A percentile compares a stretch with the other conserved stretches of the same genome.
Conservation (phyloP, 306 rosid species). For the Datisca glomerata region DNA sequence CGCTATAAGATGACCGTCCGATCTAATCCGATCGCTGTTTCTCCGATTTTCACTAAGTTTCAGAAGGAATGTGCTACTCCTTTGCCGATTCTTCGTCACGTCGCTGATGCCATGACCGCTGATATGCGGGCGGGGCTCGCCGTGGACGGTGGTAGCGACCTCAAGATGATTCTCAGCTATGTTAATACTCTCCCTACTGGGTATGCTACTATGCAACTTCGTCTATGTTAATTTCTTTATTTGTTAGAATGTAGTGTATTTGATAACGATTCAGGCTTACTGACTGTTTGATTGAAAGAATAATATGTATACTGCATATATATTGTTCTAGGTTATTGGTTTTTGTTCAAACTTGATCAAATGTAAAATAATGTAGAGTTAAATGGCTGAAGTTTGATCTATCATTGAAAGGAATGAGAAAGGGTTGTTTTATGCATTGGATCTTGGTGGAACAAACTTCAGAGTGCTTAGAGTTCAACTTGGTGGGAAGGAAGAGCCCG, state of each 20-base stretch:
- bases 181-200: slow-evolving; percentile 78
- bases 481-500: slow-evolving; percentile 70
- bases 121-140: slow-evolving; percentile 75
- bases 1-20: slow-evolving; percentile 41
- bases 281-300: too few species aligned
- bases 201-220: slow-evolving; percentile 19
- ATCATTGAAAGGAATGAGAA: slow-evolving; percentile 51
- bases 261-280: too few species aligned
- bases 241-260: too few species aligned
- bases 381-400: not conserved
- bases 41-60: slow-evolving; percentile 38
- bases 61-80: slow-evolving; percentile 64
- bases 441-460: slow-evolving; percentile 94
- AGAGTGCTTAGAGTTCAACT: slow-evolving; percentile 76
- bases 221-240: not conserved
- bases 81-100: slow-evolving; percentile 50
- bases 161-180: slow-evolving; percentile 81
- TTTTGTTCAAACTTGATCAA: not conserved
- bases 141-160: slow-evolving; percentile 38
- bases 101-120: slow-evolving; percentile 52
- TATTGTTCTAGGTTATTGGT: not conserved
- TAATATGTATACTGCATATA: not conserved
- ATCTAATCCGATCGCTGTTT: slow-evolving; percentile 34
- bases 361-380: not conserved
- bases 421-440: slow-evolving; percentile 87